Evolutionary conservation across 2,329 filamentous ascomycete species (phyloP).

Genomic region (Apiospora koreana): DNA sequence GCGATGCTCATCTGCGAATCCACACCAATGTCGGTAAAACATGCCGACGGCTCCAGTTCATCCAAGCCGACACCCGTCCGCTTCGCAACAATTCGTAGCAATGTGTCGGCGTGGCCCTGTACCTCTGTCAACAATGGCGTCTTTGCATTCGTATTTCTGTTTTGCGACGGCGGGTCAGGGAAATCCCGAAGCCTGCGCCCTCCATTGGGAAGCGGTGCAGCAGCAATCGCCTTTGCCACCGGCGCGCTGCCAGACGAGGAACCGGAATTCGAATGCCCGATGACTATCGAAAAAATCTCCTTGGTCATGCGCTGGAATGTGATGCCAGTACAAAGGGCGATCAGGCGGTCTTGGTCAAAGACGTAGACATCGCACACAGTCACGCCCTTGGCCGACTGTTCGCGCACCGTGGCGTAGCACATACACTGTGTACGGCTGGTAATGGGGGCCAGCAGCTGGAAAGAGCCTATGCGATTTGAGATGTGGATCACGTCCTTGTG

Average conservation of each 20-base stretch:
- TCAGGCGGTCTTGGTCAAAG: slow-evolving; percentile 1
- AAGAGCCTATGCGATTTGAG: background rate
- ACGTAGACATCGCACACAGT: slow-evolving; percentile 1
- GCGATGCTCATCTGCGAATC: slow-evolving; percentile 11
- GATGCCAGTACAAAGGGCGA: background rate
- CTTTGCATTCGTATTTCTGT: too few species aligned
- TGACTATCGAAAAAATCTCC: slow-evolving; percentile 7
- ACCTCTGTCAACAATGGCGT: background rate
- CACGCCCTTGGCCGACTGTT: background rate
- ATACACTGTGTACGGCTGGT: background rate
- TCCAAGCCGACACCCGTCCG: background rate
- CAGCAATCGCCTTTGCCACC: background rate
- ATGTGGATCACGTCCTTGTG: slow-evolving; percentile 3
- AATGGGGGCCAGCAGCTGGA: background rate
- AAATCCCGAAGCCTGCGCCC: slow-evolving; percentile 3
- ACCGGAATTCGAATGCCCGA: background rate
- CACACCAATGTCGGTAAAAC: slow-evolving; percentile 4
- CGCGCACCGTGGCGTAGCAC: slow-evolving; percentile 9
- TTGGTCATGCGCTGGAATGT: slow-evolving; percentile 8
- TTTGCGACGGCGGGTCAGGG: background rate
- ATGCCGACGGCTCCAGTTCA: background rate
- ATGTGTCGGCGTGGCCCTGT: background rate
- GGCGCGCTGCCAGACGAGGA: background rate
- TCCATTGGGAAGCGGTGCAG: background rate
- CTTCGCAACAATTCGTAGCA: background rate